These are phyloP conservation scores for Colletotrichum tanaceti DNA, from an alignment of 2,329 filamentous ascomycete species.

Conservation along the genomic window DNA sequence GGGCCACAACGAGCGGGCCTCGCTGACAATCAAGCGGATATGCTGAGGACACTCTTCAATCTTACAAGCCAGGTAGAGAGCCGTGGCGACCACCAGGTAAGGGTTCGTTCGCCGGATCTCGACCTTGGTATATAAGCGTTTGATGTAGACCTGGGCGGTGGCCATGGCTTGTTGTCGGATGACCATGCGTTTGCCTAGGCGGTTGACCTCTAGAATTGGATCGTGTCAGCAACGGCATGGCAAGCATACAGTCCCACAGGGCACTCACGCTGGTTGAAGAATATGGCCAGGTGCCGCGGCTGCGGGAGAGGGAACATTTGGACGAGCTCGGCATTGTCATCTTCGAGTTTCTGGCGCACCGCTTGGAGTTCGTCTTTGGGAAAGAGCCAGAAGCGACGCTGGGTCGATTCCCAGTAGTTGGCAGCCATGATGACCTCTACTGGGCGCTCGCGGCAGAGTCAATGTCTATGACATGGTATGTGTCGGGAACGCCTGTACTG, in stretches of 20 bases:
- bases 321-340: conserved; percentile 78
- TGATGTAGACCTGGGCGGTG: conserved; percentile 94
- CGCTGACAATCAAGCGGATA: conserved; percentile 88
- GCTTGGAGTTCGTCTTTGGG: conserved; percentile 74
- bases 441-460: background rate
- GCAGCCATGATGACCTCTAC: conserved; percentile 75
- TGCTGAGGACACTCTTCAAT: conserved; percentile 98
- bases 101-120: conserved; percentile 94
- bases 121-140: conserved; percentile 91
- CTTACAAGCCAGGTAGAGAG: conserved; percentile 95
- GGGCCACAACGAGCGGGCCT: conserved; percentile 87
- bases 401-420: conserved; percentile 97
- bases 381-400: conserved; percentile 91
- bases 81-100: conserved; percentile 91
- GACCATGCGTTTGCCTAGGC: conserved; percentile 84
- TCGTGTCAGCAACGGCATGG: conserved; percentile 27
- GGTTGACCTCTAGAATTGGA: conserved; percentile 73
- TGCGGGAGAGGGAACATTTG: conserved; percentile 87
- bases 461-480: conserved; percentile 33
- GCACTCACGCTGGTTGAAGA: conserved; percentile 82
- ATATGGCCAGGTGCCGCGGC: conserved; percentile 85
- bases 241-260: background rate
- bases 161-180: conserved; percentile 92
- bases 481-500: background rate
- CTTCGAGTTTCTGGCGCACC: conserved; percentile 80